phyloP scores from a whole-genome alignment of 1,139 yeast genomes.

The Geotrichum phurueaensis region DNA sequence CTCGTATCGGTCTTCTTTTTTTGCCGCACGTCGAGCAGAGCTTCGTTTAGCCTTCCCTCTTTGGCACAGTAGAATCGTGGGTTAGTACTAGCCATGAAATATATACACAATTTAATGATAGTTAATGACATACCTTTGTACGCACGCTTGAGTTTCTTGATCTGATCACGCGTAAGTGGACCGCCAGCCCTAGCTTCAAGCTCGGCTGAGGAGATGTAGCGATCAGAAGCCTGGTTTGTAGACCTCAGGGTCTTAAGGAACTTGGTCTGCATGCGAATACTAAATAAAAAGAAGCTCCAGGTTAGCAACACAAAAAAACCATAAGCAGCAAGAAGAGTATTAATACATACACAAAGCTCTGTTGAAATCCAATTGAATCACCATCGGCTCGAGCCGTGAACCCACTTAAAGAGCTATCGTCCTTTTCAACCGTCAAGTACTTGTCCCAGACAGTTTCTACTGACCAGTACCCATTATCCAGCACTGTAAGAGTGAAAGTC shows the following conservation, averaged over 20 bases:
- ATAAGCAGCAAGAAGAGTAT: background rate
- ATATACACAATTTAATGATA: slow-evolving; percentile 1
- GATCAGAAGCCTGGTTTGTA: slow-evolving; percentile 20
- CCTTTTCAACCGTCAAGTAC: slow-evolving; percentile 20
- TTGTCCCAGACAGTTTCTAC: slow-evolving; percentile 22
- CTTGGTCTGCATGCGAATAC: slow-evolving; percentile 23
- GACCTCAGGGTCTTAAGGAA: slow-evolving; percentile 29
- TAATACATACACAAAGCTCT: slow-evolving; percentile 19
- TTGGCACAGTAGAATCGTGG: background rate
- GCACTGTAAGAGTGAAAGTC: slow-evolving; percentile 30
- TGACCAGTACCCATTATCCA: slow-evolving; percentile 21
- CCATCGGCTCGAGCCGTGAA: slow-evolving; percentile 7
- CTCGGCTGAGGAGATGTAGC: slow-evolving; percentile 28
- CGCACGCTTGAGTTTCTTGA: slow-evolving; percentile 34
- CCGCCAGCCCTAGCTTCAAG: slow-evolving; percentile 33
- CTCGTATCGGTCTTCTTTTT: slow-evolving; percentile 36
- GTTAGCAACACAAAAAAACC: background rate
- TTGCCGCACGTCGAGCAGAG: slow-evolving; percentile 38
- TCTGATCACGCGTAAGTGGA: slow-evolving; percentile 29
- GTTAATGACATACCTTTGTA: slow-evolving; percentile 23
- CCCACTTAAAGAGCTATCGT: slow-evolving; percentile 8
- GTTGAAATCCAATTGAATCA: slow-evolving; percentile 15
- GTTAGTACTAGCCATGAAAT: background rate
- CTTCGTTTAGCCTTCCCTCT: slow-evolving; percentile 41
- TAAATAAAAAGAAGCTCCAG: background rate